Conservation (phyloP, 371 early-diverging fungal genomes). For the Rhizopus microsporus region DNA sequence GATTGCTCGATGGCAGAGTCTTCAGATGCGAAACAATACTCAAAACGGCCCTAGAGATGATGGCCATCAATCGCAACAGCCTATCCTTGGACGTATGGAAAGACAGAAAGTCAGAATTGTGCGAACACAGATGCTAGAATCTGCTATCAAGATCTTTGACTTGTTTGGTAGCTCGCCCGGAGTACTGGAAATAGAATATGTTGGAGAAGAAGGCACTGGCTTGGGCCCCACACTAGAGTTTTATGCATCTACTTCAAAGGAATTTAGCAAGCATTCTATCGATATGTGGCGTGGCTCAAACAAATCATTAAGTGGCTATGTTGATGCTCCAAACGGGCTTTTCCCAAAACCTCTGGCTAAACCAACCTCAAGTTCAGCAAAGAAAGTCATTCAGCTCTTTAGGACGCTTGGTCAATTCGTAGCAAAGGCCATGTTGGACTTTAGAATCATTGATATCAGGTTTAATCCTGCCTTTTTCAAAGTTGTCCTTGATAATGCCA, state of each 20-base stretch:
- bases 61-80: slow-evolving; percentile 34
- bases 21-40: slow-evolving; percentile 44
- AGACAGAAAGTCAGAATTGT: slow-evolving; percentile 84
- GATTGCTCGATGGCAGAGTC: slow-evolving; percentile 64
- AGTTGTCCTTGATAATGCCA: slow-evolving; percentile 52
- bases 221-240: slow-evolving; percentile 94
- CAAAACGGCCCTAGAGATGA: slow-evolving; percentile 35
- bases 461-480: slow-evolving; percentile 77
- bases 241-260: slow-evolving; percentile 79
- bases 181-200: slow-evolving; percentile 88
- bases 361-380: slow-evolving; percentile 24
- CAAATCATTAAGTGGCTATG: slow-evolving; percentile 48
- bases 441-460: slow-evolving; percentile 84
- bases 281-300: slow-evolving; percentile 59
- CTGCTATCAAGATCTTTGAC: slow-evolving; percentile 79
- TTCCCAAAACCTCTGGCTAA: slow-evolving; percentile 70
- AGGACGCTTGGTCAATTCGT: slow-evolving; percentile 81
- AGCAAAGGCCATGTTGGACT: slow-evolving; percentile 88
- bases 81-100: slow-evolving; percentile 70
- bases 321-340: slow-evolving; percentile 57
- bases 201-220: slow-evolving; percentile 93
- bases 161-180: slow-evolving; percentile 70
- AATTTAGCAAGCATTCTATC: slow-evolving; percentile 62
- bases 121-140: slow-evolving; percentile 75
- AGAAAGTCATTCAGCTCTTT: slow-evolving; percentile 60